phyloP scores from a whole-genome alignment of 306 rosid species.

The Hylodesmum podocarpum region DNA sequence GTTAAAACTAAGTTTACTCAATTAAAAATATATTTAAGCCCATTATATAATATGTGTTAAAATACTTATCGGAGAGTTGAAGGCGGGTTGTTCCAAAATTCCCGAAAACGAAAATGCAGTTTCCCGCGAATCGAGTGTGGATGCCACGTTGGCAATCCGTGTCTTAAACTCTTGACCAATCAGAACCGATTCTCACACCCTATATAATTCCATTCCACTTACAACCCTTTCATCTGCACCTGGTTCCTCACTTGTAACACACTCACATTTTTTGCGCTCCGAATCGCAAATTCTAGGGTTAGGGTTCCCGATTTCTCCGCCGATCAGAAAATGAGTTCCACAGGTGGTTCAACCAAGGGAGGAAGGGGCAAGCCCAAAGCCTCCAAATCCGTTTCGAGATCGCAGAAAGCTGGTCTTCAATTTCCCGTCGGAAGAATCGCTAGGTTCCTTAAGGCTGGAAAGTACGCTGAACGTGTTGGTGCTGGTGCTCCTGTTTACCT shows the following conservation, averaged over 20 bases:
- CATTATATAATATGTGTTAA: no score
- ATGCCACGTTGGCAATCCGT: slow-evolving; percentile 52
- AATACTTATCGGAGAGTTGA: no score
- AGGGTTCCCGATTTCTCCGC: slow-evolving; percentile 31
- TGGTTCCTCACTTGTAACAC: background rate
- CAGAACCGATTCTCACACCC: background rate
- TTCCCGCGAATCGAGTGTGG: slow-evolving; percentile 32
- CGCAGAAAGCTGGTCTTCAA: slow-evolving; percentile 84
- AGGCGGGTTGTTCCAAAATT: slow-evolving; percentile 11
- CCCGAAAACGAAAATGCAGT: slow-evolving; percentile 3
- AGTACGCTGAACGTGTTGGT: slow-evolving; percentile 92
- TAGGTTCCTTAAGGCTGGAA: slow-evolving; percentile 76
- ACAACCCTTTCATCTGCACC: background rate
- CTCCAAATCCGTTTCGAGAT: slow-evolving; percentile 77
- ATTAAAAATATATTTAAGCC: no score
- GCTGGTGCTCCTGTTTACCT: slow-evolving; percentile 95
- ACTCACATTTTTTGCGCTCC: rapidly evolving
- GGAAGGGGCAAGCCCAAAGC: slow-evolving; percentile 96
- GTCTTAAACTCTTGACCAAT: slow-evolving; percentile 17
- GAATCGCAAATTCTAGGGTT: slow-evolving; percentile 8
- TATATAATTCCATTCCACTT: slow-evolving; percentile 32
- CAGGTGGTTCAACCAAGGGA: slow-evolving; percentile 74
- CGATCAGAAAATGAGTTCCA: slow-evolving; percentile 60
- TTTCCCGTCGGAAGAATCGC: slow-evolving; percentile 93
- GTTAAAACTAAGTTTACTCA: no score